phyloP scores from a whole-genome alignment of 139 green algal genomes.

The Chlorella sp. region DNA sequence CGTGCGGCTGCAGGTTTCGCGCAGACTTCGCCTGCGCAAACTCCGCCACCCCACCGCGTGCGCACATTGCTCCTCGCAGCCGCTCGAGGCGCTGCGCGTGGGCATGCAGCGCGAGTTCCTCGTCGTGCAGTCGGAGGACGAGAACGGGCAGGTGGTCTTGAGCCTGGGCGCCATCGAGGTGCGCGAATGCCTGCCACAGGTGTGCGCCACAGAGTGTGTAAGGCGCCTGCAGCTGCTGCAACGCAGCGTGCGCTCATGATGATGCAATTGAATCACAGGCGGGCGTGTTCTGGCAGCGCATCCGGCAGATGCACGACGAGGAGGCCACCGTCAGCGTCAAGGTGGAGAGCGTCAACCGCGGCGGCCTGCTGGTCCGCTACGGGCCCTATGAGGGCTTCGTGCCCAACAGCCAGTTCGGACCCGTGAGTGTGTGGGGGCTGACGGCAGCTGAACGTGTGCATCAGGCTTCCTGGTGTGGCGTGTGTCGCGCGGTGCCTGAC shows the following conservation, averaged over 20 bases:
- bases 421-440: conserved; percentile 16
- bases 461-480: no score
- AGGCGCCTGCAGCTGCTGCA: no score
- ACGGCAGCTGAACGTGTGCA: neutral
- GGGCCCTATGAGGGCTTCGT: conserved; percentile 78
- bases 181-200: no score
- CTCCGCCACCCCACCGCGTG: neutral
- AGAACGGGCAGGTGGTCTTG: conserved; percentile 67
- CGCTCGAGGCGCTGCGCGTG: conserved; percentile 57
- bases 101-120: conserved; percentile 80
- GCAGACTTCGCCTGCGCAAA: neutral
- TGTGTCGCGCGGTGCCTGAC: no score
- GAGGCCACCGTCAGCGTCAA: conserved; percentile 71
- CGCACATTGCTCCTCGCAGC: conserved; percentile 31
- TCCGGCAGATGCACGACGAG: conserved; percentile 73
- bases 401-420: conserved; percentile 63
- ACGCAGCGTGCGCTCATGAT: no score
- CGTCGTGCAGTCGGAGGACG: conserved; percentile 69
- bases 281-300: conserved; percentile 63
- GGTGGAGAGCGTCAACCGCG: conserved; percentile 68
- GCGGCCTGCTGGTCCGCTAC: conserved; percentile 73
- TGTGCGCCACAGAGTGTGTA: no score
- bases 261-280: no score
- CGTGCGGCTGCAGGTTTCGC: no score
- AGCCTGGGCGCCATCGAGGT: conserved; percentile 77